These are phyloP conservation scores for Onygenales sp. DNA, from an alignment of 2,329 filamentous ascomycete species.

Conservation along the genomic window DNA sequence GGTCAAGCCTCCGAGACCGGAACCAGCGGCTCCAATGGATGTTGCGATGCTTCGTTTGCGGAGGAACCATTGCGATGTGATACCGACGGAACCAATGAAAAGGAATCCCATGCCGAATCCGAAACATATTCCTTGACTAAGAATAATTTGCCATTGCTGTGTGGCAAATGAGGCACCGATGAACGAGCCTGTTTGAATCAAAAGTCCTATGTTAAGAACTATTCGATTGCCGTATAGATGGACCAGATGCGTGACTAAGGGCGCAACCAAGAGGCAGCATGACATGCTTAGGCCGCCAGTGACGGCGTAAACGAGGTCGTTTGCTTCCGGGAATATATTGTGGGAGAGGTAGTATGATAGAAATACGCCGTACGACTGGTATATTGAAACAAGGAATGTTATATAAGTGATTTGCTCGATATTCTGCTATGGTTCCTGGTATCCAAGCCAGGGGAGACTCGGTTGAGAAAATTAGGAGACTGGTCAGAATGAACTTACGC, in stretches of 20 bases:
- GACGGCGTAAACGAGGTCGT: constrained; percentile 49
- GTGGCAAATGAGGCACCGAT: constrained; percentile 49
- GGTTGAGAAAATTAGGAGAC: background rate
- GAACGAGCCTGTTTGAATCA: constrained; percentile 45
- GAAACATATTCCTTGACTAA: constrained; percentile 53
- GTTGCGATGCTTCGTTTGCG: constrained; percentile 50
- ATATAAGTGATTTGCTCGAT: background rate
- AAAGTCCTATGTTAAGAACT: constrained; percentile 47
- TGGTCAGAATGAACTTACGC: constrained; percentile 31
- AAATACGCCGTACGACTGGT: constrained; percentile 46
- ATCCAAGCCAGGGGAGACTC: background rate
- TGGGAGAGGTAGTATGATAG: constrained; percentile 49
- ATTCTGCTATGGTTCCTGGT: background rate
- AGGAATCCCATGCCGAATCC: constrained; percentile 55
- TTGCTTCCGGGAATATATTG: constrained; percentile 46
- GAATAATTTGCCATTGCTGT: constrained; percentile 51
- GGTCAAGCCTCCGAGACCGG: constrained; percentile 49
- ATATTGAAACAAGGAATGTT: background rate
- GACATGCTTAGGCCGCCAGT: constrained; percentile 52
- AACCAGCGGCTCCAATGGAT: constrained; percentile 49
- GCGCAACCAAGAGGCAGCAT: constrained; percentile 48
- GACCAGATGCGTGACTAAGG: constrained; percentile 45
- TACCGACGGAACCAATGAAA: constrained; percentile 47
- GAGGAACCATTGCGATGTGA: constrained; percentile 55
- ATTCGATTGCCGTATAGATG: constrained; percentile 44